phyloP scores from a whole-genome alignment of 352 stramenopile genomes.

The Pythium insidiosum region DNA sequence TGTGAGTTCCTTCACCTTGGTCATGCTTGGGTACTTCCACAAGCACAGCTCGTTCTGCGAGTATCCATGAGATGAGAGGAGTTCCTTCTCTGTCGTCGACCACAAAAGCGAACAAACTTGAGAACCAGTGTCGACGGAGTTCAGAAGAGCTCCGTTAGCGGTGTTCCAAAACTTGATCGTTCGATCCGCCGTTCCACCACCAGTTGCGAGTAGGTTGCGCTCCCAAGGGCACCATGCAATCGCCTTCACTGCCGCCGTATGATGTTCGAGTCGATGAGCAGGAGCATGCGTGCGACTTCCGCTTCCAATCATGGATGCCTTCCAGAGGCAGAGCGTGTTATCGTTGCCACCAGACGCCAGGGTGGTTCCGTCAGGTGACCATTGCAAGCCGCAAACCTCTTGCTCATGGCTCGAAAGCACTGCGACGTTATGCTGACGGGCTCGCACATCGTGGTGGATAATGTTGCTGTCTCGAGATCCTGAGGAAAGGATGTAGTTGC shows the following conservation, averaged over 20 bases:
- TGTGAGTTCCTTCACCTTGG: conserved; percentile 95
- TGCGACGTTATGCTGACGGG: conserved; percentile 79
- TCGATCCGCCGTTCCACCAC: conserved; percentile 96
- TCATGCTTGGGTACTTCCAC: conserved; percentile 99
- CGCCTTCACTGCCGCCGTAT: conserved; percentile 97
- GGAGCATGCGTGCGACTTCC: conserved; percentile 44
- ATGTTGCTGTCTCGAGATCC: conserved; percentile 94
- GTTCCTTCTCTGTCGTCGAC: conserved; percentile 90
- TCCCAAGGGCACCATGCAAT: conserved; percentile 99
- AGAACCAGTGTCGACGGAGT: conserved; percentile 96
- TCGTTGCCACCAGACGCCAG: conserved; percentile 97
- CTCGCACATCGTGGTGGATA: conserved; percentile 75
- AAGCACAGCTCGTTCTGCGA: conserved; percentile 97
- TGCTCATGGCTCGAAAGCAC: conserved; percentile 93
- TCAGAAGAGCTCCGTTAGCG: conserved; percentile 89
- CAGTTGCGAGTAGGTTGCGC: conserved; percentile 94
- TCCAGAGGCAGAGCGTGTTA: conserved; percentile 95
- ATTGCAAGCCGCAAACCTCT: conserved; percentile 96
- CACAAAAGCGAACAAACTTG: conserved; percentile 97
- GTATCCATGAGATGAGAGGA: conserved; percentile 97
- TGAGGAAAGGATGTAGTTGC: conserved; percentile 89
- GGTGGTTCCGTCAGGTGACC: conserved; percentile 94
- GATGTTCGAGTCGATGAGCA: conserved; percentile 89
- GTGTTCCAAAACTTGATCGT: conserved; percentile 99
- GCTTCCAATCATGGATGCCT: conserved; percentile 86